Percentiles rank a stretch among this genome's conserved stretches.
Conservation (phyloP, 306 rosid species). For the Glycyrrhiza uralensis region DNA sequence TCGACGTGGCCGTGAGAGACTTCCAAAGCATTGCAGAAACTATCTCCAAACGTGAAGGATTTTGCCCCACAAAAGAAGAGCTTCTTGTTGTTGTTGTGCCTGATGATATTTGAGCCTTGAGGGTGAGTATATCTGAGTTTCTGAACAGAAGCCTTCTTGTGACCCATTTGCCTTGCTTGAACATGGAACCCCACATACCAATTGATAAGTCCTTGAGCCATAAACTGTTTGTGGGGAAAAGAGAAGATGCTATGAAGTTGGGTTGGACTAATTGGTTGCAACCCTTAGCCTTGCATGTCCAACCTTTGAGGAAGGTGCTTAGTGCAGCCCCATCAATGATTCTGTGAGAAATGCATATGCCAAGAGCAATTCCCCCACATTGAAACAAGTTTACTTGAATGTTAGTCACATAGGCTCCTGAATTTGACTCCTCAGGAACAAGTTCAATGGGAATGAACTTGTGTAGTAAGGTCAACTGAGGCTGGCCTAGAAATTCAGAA, state of each 20-base stretch:
- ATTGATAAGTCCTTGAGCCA: background rate
- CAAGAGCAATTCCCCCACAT: slow-evolving; percentile 56
- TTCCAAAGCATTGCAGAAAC: slow-evolving; percentile 51
- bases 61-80: background rate
- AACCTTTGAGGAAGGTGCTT: slow-evolving; percentile 36
- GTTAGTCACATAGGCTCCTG: slow-evolving; percentile 20
- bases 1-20: slow-evolving; percentile 32
- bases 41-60: slow-evolving; percentile 39
- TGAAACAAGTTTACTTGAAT: slow-evolving; percentile 43
- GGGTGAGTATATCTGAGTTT: slow-evolving; percentile 21
- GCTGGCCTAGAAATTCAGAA: slow-evolving; percentile 14
- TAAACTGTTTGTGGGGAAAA: slow-evolving; percentile 18
- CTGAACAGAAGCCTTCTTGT: slow-evolving; percentile 42
- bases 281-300: slow-evolving; percentile 27
- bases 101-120: slow-evolving; percentile 29
- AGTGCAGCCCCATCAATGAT: slow-evolving; percentile 41
- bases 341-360: slow-evolving; percentile 43
- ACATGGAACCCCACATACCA: background rate
- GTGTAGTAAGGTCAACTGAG: background rate
- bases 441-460: slow-evolving; percentile 28
- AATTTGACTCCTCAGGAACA: background rate
- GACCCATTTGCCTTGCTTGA: background rate
- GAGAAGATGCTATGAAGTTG: slow-evolving; percentile 21
- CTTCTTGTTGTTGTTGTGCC: background rate
- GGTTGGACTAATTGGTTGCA: background rate